Evolutionary conservation across 768 basidiomycete genomes (phyloP), one percentile per base, ranked within the genome.

Genomic region (Hemileccinum rubropunctum): DNA sequence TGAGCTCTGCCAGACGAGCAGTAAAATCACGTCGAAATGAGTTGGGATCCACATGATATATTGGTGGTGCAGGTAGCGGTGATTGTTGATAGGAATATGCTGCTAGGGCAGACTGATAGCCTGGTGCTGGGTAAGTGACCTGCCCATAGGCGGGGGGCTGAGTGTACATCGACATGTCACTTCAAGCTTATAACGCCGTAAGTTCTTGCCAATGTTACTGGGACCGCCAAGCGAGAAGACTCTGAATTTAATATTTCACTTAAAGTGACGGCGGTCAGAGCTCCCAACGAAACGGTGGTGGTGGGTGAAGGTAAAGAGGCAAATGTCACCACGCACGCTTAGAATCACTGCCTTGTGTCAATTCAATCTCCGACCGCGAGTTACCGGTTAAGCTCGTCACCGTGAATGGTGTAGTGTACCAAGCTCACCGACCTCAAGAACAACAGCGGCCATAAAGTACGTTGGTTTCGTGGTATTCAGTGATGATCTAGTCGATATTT

Each of bases 11-110:
- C 47, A 97, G 83, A 53, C 88, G 83, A 36, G 73, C 66, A 48
- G 79, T 63, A 70, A 86, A 92, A 72, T 91, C 90, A 71, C 83
- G 81, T 57, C 91, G 82, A 66, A 92, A 92, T 34, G 78, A 73
- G 68, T 76, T 76, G 27, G 87, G 82, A 66, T 90, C 86, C 64
- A 80, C 68, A 64, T 71, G 69, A 60, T 76, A 76, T 56, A 75
- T 72, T 39, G 74, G 68, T 42, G 74, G 54, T 4, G 64, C 63
- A 34, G 72, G 66, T 47, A 69, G 71, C 38, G 76, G 73, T 32
- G 73, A 72, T 53, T 73, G 75, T 33, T 77, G 75, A 51, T 77
- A 78, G 59, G 78, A 72, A 66, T 75, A 77, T 60, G 63, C 62
- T 67, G 62, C 64, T 57, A 65, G 71, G 54, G 69, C 58, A 62